Evolutionary conservation across 2,329 filamentous ascomycete genomes (phyloP), one percentile per base, ranked within the genome.

Genomic region (Aspergillus fumigatus): DNA sequence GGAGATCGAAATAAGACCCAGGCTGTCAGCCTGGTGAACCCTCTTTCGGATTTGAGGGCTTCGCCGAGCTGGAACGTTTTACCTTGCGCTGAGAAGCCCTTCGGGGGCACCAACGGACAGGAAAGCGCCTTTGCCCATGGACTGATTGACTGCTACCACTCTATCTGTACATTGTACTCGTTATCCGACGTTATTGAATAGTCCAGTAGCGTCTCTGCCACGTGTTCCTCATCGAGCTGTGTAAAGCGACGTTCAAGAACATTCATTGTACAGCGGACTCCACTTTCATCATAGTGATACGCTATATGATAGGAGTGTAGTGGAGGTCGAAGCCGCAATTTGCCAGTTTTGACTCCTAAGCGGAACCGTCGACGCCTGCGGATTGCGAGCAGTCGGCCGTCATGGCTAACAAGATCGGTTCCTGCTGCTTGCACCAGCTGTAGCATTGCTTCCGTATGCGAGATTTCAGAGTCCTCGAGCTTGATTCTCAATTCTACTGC

Each of bases 391-490:
- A 43, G 40, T 19, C 40, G 40, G 8, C 40, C 40, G 11, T 43
- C 40, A 19, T 19, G 8, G n/a, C 40, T n/a, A 23, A 43, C 40
- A 19, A 43, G 40, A 3, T 43, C n/a, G 3, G 43, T 47, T 6
- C 43, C 43, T 25, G 43, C 43, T 14, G 43, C 43, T 14, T 7
- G 43, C 14, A 4, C 9, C 21, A 47, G 21, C 14, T 6, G 7
- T 23, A 14, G 21, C 11, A 14, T 47, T 25, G 19, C 21, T 23
- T 26, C 19, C 43, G 17, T 10, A 23, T 3, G 43, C 21, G 14
- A 2, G 6, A 25, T 21, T 2, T 14, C 21, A 4, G 0, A 2
- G 29, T 4, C 1, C 1, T 14, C 11, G 11, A 14, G 1, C 10
- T 6, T 23, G 1, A 1, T 14, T 21, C 1, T 5, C 43, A 47